A percentile compares a stretch with the other conserved stretches of the same genome.
Evolutionary conservation across 2,329 filamentous ascomycete species (phyloP).

Genomic region (Aspergillus sp.): DNA sequence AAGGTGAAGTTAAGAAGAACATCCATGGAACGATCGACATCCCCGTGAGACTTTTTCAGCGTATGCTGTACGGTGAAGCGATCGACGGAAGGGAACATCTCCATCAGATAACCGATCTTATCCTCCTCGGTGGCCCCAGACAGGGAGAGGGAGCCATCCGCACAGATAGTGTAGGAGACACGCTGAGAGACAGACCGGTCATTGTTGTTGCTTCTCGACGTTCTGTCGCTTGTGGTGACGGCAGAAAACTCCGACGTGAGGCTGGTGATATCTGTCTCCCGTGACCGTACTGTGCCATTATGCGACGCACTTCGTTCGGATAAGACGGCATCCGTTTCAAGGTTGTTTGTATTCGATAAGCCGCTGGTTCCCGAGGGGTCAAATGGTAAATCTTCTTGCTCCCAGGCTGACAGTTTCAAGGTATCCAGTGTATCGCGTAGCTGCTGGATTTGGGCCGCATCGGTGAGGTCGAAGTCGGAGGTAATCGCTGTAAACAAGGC

Average conservation of each 20-base stretch:
- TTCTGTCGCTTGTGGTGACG: slow-evolving; percentile 26
- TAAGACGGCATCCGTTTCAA: slow-evolving; percentile 19
- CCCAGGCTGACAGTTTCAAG: slow-evolving; percentile 68
- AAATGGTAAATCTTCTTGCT: slow-evolving; percentile 64
- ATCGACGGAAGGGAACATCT: slow-evolving; percentile 70
- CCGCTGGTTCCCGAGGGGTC: slow-evolving; percentile 71
- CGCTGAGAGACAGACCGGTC: slow-evolving; percentile 15
- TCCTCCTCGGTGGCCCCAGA: slow-evolving; percentile 46
- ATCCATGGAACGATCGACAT: slow-evolving; percentile 70
- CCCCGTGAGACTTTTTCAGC: slow-evolving; percentile 64
- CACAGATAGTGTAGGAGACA: slow-evolving; percentile 23
- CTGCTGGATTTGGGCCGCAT: slow-evolving; percentile 50
- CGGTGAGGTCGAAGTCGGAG: slow-evolving; percentile 66
- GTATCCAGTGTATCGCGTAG: slow-evolving; percentile 61
- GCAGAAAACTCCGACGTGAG: slow-evolving; percentile 47
- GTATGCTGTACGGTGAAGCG: slow-evolving; percentile 63
- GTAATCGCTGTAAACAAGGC: slow-evolving; percentile 73
- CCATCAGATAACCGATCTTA: slow-evolving; percentile 62
- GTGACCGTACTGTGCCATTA: slow-evolving; percentile 37
- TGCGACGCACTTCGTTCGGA: slow-evolving; percentile 29
- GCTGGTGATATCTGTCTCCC: slow-evolving; percentile 50
- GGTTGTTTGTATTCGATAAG: slow-evolving; percentile 22
- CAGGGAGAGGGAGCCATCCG: slow-evolving; percentile 27
- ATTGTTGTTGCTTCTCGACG: slow-evolving; percentile 9
- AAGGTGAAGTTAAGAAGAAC: slow-evolving; percentile 76